phyloP scores from a whole-genome alignment of 805 yeast genomes.

The Tetrapisispora iriomotensis region DNA sequence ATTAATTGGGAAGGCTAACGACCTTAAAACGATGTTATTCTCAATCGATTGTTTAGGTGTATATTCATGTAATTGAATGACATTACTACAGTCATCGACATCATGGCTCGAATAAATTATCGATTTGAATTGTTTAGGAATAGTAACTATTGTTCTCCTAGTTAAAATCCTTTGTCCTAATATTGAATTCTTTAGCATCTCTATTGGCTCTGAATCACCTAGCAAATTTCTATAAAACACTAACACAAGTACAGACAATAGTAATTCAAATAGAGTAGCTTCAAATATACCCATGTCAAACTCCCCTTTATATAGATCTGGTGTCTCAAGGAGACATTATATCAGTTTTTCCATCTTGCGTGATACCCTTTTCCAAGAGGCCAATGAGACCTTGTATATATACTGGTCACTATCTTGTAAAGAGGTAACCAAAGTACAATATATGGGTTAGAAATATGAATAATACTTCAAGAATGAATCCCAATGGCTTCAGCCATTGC shows the following conservation, averaged over 20 bases:
- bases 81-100: conserved; percentile 23
- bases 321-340: too few relatives aligned
- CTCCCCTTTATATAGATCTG: background rate
- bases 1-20: conserved; percentile 77
- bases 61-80: conserved; percentile 21
- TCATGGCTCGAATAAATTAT: conserved; percentile 24
- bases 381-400: too few relatives aligned
- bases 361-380: too few relatives aligned
- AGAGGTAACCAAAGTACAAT: too few relatives aligned
- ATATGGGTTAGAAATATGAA: too few relatives aligned
- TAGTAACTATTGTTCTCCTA: conserved; percentile 1
- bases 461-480: too few relatives aligned
- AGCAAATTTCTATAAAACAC: too few relatives aligned
- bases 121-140: conserved; percentile 22
- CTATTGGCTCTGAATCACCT: too few relatives aligned
- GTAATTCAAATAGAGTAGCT: background rate
- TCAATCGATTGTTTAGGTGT: conserved; percentile 19
- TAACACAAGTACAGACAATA: too few relatives aligned
- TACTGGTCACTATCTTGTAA: too few relatives aligned
- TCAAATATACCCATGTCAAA: background rate
- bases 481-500: too few relatives aligned
- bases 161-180: background rate
- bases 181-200: background rate
- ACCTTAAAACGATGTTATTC: conserved; percentile 41
- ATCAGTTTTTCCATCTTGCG: too few relatives aligned